phyloP scores from a whole-genome alignment of 2,329 filamentous ascomycete species.

The Alternaria ethzedia region DNA sequence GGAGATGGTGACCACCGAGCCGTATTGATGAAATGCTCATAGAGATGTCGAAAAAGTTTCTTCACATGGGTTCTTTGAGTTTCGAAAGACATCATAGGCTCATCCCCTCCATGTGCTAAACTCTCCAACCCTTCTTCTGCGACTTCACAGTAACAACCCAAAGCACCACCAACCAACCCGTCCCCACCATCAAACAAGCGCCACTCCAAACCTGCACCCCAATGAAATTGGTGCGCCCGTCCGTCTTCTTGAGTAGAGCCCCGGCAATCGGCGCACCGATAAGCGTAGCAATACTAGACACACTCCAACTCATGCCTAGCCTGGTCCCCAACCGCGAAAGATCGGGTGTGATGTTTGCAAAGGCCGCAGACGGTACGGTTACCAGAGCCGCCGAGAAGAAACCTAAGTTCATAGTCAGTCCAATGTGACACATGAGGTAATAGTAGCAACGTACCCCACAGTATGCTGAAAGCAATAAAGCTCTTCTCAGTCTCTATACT shows the following conservation, averaged over 20 bases:
- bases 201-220: conserved; percentile 47
- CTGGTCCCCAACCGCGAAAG: conserved; percentile 44
- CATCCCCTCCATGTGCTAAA: conserved; percentile 16
- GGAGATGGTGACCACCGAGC: neutral
- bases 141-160: conserved; percentile 32
- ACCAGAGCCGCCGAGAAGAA: conserved; percentile 49
- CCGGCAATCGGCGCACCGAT: conserved; percentile 48
- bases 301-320: conserved; percentile 47
- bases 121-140: conserved; percentile 39
- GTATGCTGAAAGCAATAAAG: conserved; percentile 43
- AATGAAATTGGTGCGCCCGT: conserved; percentile 35
- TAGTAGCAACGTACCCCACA: conserved; percentile 41
- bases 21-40: neutral
- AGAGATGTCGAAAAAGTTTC: neutral
- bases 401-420: conserved; percentile 19
- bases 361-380: conserved; percentile 45
- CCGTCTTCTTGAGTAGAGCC: conserved; percentile 32
- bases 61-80: neutral
- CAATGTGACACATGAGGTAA: no score
- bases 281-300: conserved; percentile 43
- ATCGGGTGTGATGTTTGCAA: conserved; percentile 47
- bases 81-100: neutral
- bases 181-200: conserved; percentile 40
- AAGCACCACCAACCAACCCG: conserved; percentile 32
- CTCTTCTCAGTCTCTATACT: conserved; percentile 33